Conservation (phyloP, 2,329 filamentous ascomycete genomes). For the Davidsoniella australis region DNA sequence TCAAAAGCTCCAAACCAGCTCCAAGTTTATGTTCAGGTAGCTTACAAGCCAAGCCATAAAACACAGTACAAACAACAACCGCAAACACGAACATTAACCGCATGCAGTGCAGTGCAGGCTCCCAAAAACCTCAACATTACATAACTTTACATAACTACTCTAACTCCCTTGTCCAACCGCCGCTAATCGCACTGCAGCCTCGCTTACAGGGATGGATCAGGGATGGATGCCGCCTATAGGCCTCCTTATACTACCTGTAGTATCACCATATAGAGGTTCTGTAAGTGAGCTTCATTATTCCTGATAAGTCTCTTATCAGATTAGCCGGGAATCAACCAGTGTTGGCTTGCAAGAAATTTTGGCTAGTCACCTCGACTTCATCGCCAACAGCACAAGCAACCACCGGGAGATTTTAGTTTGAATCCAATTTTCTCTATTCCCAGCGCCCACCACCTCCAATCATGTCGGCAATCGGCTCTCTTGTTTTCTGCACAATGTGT, state of each 20-base stretch:
- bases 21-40: neutral
- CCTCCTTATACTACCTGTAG: neutral
- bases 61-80: no score
- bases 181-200: slow-evolving; percentile 2
- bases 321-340: slow-evolving; percentile 1
- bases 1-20: neutral
- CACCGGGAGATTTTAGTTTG: neutral
- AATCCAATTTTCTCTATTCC: neutral
- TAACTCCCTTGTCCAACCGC: neutral
- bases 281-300: no score
- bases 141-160: no score
- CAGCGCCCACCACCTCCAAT: slow-evolving; percentile 13
- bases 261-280: neutral
- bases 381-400: no score
- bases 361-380: no score
- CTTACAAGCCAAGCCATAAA: no score
- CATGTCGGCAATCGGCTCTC: slow-evolving; percentile 80
- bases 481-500: slow-evolving; percentile 86
- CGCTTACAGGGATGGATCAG: slow-evolving; percentile 12
- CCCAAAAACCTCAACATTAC: no score
- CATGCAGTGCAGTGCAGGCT: no score
- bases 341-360: slow-evolving; percentile 1
- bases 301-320: slow-evolving; percentile 11
- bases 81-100: no score
- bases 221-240: slow-evolving; percentile 1